A percentile compares a stretch with the other conserved stretches of the same genome.
Evolutionary conservation across 2,329 filamentous ascomycete genomes (phyloP).

Genomic region (Cladosporium sp.): DNA sequence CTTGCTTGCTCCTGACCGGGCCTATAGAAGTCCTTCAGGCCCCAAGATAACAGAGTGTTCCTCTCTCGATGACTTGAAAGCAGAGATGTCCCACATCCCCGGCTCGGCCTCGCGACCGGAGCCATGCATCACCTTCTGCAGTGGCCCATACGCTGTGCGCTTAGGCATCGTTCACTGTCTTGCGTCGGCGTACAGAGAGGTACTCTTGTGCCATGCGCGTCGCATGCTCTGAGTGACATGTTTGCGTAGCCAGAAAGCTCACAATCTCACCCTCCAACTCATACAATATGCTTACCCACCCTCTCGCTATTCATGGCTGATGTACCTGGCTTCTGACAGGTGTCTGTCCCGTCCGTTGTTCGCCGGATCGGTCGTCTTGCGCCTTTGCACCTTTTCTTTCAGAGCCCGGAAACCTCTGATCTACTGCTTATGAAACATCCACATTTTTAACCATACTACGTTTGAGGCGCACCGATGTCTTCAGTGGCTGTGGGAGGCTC

Average conservation of each 20-base stretch:
- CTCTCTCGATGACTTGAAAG: too few relatives aligned
- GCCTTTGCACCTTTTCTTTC: neutral
- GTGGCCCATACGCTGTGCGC: neutral
- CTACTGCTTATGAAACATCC: neutral
- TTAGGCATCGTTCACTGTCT: neutral
- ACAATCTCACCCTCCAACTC: neutral
- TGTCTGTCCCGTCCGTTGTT: neutral
- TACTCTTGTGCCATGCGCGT: conserved; percentile 1
- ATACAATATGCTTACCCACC: neutral
- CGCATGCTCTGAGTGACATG: neutral
- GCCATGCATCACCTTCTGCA: neutral
- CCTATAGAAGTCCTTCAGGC: too few relatives aligned
- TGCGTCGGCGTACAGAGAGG: neutral
- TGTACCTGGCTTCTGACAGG: neutral
- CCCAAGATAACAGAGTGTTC: too few relatives aligned
- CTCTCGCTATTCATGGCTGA: neutral
- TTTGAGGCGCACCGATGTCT: neutral
- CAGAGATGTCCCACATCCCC: neutral
- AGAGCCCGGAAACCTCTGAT: neutral
- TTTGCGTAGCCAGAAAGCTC: conserved; percentile 2
- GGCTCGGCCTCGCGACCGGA: neutral
- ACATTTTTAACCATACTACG: neutral
- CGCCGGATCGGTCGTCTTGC: neutral
- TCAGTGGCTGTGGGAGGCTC: conserved; percentile 11
- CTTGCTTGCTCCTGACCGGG: too few relatives aligned